Evolutionary conservation across 2,329 filamentous ascomycete genomes (phyloP), one percentile per base, ranked within the genome.

Genomic region (Xylariaceae sp.): DNA sequence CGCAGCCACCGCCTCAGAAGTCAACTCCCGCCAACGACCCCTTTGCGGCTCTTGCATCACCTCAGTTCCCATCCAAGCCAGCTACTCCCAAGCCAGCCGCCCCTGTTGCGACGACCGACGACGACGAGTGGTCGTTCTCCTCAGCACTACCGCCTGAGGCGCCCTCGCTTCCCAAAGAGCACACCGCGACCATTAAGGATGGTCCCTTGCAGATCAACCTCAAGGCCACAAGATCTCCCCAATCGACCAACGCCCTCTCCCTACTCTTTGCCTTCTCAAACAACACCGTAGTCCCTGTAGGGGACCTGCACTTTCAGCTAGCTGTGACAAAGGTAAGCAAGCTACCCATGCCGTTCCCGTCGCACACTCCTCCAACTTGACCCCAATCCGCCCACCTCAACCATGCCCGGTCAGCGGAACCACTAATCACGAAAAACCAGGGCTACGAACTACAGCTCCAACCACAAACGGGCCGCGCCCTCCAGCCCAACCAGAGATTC

Each of bases 121-220:
- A 97, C 48, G 93, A 98, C 62, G 93, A 98, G 69, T 98, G 93
- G 93, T 89, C 86, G 20, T 98, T 98, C 72, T 86, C 90, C 2
- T 98, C 93, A 0, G 88, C 93, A 0, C 80, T 97, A 14, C 93
- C 93, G 23, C 74, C 79, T 2, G 79, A 84, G 58, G 59, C 74
- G 16, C 68, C 77, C 50, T 68, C 79, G 18, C 81, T 85, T 32
- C 85, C 87, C 1, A 80, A 75, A 50, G 81, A 85, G 48, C 84
- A 90, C 62, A 84, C 84, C 46, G 77, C 89, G 19, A 81, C 80
- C 2, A 84, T 97, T 43, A 86, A 85, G 67, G 87, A 90, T 67
- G 88, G 86, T 1, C 81, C 77, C 43, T 77, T 98, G 45, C 84
- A 85, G 57, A 87, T 96, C 57, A 83, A 90, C 40, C 88, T 97